Evolutionary conservation across 192 early-diverging fungal genomes (phyloP), one percentile per base, ranked within the genome.

Genomic region (Entophlyctis luteolus): DNA sequence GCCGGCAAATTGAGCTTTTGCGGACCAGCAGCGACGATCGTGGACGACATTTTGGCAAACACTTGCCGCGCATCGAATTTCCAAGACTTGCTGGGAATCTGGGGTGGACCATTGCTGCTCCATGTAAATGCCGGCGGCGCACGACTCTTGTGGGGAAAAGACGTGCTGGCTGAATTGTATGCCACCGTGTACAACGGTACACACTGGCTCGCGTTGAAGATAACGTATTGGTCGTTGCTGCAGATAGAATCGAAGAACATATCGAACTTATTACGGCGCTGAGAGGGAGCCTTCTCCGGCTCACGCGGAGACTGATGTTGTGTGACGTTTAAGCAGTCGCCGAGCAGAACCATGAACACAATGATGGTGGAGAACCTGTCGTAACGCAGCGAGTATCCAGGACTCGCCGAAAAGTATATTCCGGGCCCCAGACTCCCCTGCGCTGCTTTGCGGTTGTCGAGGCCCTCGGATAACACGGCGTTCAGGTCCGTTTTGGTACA

Each of bases 201-300:
- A 36, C 55, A 58, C 34, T 58, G 55, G 25, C 18, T 29, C 14
- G 55, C 29, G 29, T 35, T 58, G 34, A 27, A 58, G 8, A 58
- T 36, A 29, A 58, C 55, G 34, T 58, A 58, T 29, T 58, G 22
- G 1, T 16, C 14, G 10, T 10, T 10, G 2, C 25, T 16, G 1
- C 18, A 27, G 25, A 58, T 36, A 18, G 55, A 58, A 29, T 58
- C 55, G 34, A 58, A 58, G 34, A 28, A 58, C 31, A 28, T n/a
- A 35, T 58, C 55, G 25, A n/a, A 18, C 31, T 36, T 35, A 18
- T 14, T 58, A 14, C 55, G 25, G 10, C 25, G 16, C 36, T 28
- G 55, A 28, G 18, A 18, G 16, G 25, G 31, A 23, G 16, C 25
- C 25, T 58, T 58, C 18, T 16, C 22, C 10, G 55, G 55, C 34